These are phyloP conservation scores for Phytophthora rubi DNA, from an alignment of 352 stramenopile genomes.

Conservation along the genomic window DNA sequence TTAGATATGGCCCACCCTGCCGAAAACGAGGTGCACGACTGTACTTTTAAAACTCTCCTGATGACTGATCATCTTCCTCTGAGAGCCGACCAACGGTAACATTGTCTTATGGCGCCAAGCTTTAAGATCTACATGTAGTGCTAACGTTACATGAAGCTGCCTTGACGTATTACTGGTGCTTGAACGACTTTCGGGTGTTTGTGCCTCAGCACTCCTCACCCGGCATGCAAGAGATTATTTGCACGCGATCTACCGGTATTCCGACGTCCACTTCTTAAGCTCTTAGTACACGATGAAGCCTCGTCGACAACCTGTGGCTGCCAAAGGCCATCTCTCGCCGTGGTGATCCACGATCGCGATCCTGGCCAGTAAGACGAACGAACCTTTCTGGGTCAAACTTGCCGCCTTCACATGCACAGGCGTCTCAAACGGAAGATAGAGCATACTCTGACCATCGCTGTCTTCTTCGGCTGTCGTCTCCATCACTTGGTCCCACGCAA, in stretches of 20 bases:
- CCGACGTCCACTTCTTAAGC: background rate
- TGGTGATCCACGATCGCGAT: slow-evolving; percentile 40
- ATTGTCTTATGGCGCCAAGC: too few relatives aligned
- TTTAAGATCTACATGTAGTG: too few relatives aligned
- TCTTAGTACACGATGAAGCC: slow-evolving; percentile 62
- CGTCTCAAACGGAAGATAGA: slow-evolving; percentile 49
- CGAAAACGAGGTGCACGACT: too few relatives aligned
- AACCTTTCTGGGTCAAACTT: slow-evolving; percentile 48
- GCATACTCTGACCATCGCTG: slow-evolving; percentile 8
- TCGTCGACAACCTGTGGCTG: slow-evolving; percentile 47
- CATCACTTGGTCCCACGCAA: slow-evolving; percentile 35
- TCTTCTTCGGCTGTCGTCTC: slow-evolving; percentile 1
- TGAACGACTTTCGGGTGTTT: background rate
- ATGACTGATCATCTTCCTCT: too few relatives aligned
- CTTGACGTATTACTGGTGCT: too few relatives aligned
- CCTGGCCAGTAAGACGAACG: slow-evolving; percentile 49
- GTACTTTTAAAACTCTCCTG: too few relatives aligned
- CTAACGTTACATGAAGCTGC: too few relatives aligned
- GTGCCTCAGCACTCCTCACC: too few relatives aligned
- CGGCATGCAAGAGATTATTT: background rate
- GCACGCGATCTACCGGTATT: background rate
- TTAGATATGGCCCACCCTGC: too few relatives aligned
- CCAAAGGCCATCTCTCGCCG: slow-evolving; percentile 41
- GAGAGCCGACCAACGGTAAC: too few relatives aligned
- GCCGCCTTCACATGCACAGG: slow-evolving; percentile 49